These are phyloP conservation scores for Polyrhizophydium stewartii DNA, from an alignment of 371 early-diverging fungal genomes.

Conservation along the genomic window DNA sequence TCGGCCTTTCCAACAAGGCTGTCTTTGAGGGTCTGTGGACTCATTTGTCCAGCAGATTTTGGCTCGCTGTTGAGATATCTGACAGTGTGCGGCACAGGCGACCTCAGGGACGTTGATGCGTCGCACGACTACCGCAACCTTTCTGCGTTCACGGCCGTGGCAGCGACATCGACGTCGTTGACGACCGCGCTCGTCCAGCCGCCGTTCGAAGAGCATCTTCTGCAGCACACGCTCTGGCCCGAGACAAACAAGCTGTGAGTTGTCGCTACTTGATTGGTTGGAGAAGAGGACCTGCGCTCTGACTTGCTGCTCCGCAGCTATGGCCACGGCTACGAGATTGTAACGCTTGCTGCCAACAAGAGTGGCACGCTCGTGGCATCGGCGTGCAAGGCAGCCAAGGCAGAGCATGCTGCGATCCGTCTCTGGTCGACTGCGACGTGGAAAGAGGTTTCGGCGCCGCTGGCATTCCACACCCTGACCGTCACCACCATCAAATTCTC, in stretches of 20 bases:
- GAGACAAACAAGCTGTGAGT: slow-evolving; percentile 84
- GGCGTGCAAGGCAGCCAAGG: slow-evolving; percentile 71
- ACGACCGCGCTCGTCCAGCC: slow-evolving; percentile 38
- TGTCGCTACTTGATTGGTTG: neutral
- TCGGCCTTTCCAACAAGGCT: slow-evolving; percentile 95
- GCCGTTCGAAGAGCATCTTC: slow-evolving; percentile 84
- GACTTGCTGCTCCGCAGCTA: no score
- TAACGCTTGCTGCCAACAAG: slow-evolving; percentile 67
- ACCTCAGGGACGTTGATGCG: slow-evolving; percentile 2
- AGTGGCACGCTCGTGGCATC: slow-evolving; percentile 75
- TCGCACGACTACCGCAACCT: slow-evolving; percentile 21
- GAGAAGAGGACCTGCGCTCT: no score
- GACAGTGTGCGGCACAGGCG: neutral
- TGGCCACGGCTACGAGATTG: slow-evolving; percentile 91
- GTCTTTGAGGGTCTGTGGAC: slow-evolving; percentile 51
- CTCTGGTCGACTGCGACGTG: slow-evolving; percentile 67
- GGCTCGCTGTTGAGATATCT: neutral
- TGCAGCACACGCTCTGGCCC: slow-evolving; percentile 94
- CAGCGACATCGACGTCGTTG: slow-evolving; percentile 19
- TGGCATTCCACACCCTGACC: slow-evolving; percentile 77
- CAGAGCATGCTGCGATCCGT: slow-evolving; percentile 74
- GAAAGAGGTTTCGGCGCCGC: slow-evolving; percentile 59
- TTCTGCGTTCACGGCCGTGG: slow-evolving; percentile 16
- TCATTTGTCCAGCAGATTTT: neutral
- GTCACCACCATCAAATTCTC: slow-evolving; percentile 82